These are phyloP conservation scores for Lactifluus piperatus DNA, from an alignment of 768 basidiomycete genomes.

Conservation along the genomic window DNA sequence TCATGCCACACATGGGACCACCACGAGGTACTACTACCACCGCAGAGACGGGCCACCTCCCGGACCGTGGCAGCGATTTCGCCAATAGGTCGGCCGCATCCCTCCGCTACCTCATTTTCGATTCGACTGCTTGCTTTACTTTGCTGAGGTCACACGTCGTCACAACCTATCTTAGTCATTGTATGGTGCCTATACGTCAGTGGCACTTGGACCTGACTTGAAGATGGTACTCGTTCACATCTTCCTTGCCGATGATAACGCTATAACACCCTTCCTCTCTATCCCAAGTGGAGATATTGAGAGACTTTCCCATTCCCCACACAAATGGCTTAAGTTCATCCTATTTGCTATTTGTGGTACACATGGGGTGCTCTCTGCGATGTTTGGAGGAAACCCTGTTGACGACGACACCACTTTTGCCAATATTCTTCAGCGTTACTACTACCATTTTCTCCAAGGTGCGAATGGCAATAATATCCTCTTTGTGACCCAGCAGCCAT, in stretches of 20 bases:
- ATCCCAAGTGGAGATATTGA: background rate
- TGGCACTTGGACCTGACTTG: too few species aligned
- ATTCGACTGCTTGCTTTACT: too few species aligned
- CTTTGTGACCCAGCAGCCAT: too few species aligned
- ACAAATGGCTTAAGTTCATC: background rate
- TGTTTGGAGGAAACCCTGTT: background rate
- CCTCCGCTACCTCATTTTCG: conserved; percentile 47
- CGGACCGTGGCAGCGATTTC: conserved; percentile 21
- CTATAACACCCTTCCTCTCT: background rate
- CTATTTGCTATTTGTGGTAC: background rate
- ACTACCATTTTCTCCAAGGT: too few species aligned
- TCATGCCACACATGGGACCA: conserved; percentile 22
- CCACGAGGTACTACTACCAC: background rate
- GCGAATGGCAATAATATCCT: too few species aligned
- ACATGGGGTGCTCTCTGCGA: background rate
- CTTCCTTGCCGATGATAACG: background rate
- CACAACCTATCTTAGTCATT: too few species aligned
- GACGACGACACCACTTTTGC: background rate
- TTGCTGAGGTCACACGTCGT: too few species aligned
- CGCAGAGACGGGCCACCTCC: background rate
- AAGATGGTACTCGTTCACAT: background rate
- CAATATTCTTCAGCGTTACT: background rate
- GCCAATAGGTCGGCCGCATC: conserved; percentile 39
- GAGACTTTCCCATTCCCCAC: background rate
- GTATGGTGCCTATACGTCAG: too few species aligned